Percentiles rank a stretch among this genome's conserved stretches.
These are phyloP conservation scores for Agrocybe praecox DNA, from an alignment of 768 basidiomycete species.

Conservation along the genomic window DNA sequence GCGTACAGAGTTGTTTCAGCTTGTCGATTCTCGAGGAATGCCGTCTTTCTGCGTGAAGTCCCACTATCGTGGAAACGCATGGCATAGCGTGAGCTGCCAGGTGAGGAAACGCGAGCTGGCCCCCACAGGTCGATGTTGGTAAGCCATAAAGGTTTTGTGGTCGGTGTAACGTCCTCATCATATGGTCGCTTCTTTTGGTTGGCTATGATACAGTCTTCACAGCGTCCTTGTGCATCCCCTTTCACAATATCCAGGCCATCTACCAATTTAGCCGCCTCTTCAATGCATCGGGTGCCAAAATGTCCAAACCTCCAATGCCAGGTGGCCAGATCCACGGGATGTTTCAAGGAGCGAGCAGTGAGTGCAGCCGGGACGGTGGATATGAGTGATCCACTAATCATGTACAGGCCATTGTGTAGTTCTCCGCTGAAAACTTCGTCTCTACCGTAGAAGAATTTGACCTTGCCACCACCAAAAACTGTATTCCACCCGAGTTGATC, in stretches of 20 bases:
- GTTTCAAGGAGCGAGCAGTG: too few relatives aligned
- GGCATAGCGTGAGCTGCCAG: conserved; percentile 20
- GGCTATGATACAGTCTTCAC: conserved; percentile 26
- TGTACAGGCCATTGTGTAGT: too few relatives aligned
- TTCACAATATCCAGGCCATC: conserved; percentile 17
- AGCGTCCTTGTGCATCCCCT: conserved; percentile 8
- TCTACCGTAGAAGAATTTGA: not conserved
- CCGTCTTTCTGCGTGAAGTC: conserved; percentile 7
- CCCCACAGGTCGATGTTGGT: conserved; percentile 28
- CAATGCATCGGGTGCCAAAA: conserved; percentile 4
- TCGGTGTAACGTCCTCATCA: conserved; percentile 15
- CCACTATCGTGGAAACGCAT: conserved; percentile 24
- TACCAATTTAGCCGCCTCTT: conserved; percentile 12
- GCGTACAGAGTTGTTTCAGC: conserved; percentile 12
- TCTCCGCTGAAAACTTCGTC: too few relatives aligned
- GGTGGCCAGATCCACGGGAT: too few relatives aligned
- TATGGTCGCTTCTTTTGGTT: conserved; percentile 22
- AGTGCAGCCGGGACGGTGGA: too few relatives aligned
- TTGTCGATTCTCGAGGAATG: conserved; percentile 24
- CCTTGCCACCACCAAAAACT: conserved; percentile 13
- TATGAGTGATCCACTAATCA: too few relatives aligned
- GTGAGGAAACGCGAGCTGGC: conserved; percentile 14
- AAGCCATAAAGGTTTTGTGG: conserved; percentile 17
- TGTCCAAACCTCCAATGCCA: conserved; percentile 31
- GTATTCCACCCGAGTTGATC: conserved; percentile 13